Percentiles rank a stretch among this genome's conserved stretches.
phyloP scores from a whole-genome alignment of 164 flowering plant genomes.

The Stephania cephalantha region DNA sequence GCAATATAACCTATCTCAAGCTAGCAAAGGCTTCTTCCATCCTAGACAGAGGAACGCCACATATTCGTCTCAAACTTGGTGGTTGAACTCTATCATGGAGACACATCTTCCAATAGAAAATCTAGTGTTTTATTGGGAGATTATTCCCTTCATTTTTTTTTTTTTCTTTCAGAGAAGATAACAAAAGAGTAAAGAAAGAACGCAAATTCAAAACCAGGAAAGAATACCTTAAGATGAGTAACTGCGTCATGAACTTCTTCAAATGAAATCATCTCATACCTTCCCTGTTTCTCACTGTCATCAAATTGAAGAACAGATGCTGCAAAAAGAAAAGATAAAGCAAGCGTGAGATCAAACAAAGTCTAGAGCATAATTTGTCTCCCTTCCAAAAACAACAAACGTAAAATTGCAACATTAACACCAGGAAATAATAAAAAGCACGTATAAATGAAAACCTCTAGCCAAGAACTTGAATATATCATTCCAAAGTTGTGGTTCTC shows the following conservation, averaged over 20 bases:
- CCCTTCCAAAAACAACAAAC: background rate
- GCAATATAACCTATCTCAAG: background rate
- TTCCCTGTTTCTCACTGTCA: constrained; percentile 61
- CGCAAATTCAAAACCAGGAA: constrained; percentile 1
- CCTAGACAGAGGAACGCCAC: too few relatives aligned
- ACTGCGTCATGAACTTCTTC: constrained; percentile 52
- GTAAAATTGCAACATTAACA: background rate
- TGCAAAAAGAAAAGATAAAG: constrained; percentile 28
- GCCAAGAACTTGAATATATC: constrained; percentile 69
- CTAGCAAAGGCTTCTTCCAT: background rate
- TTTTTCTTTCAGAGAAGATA: background rate
- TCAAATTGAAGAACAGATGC: constrained; percentile 80
- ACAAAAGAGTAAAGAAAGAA: background rate
- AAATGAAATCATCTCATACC: constrained; percentile 66
- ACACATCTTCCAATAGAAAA: background rate
- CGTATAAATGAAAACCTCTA: constrained; percentile 41
- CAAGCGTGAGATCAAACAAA: background rate
- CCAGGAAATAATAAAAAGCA: constrained; percentile 1
- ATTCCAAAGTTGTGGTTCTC: constrained; percentile 88
- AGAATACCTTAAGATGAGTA: constrained; percentile 63
- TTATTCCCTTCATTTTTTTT: background rate
- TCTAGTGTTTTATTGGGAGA: background rate
- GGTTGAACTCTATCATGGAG: too few relatives aligned
- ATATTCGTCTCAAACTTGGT: too few relatives aligned
- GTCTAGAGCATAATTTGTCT: background rate